Percentiles rank a stretch among this genome's conserved stretches.
These are phyloP conservation scores for Saccharomycopsis sp. DNA, from an alignment of 805 yeast species.

Conservation along the genomic window DNA sequence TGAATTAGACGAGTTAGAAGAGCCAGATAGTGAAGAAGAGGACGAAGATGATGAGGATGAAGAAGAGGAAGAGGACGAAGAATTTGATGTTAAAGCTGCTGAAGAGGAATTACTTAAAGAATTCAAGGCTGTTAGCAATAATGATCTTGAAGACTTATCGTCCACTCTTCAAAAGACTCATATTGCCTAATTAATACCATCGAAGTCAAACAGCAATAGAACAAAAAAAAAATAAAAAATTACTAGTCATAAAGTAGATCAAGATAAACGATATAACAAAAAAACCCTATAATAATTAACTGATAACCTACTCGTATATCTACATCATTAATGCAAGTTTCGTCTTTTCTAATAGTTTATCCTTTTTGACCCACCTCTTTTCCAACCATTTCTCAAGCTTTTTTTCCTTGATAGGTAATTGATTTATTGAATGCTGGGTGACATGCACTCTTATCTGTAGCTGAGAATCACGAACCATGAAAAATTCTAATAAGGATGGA, in stretches of 20 bases:
- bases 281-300: background rate
- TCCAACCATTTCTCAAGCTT: conserved; percentile 75
- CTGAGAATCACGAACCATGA: conserved; percentile 26
- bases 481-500: conserved; percentile 32
- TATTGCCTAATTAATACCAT: conserved; percentile 27
- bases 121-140: conserved; percentile 37
- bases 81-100: conserved; percentile 36
- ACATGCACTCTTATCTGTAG: conserved; percentile 42
- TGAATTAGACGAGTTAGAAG: conserved; percentile 93
- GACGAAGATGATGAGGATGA: conserved; percentile 42
- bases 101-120: conserved; percentile 37
- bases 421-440: conserved; percentile 37
- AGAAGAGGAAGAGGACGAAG: conserved; percentile 33
- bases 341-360: conserved; percentile 39
- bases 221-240: background rate
- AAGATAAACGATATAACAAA: no score
- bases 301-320: no score
- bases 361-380: conserved; percentile 64
- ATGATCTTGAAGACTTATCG: conserved; percentile 45
- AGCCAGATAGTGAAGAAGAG: conserved; percentile 53
- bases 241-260: no score
- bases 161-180: conserved; percentile 51
- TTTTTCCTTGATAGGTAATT: conserved; percentile 46
- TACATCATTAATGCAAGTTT: conserved; percentile 30
- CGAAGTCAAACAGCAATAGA: background rate